Percentiles rank a stretch among this genome's conserved stretches.
These are phyloP conservation scores for Rhizophagus clarus DNA, from an alignment of 192 early-diverging fungal genomes.

Conservation along the genomic window DNA sequence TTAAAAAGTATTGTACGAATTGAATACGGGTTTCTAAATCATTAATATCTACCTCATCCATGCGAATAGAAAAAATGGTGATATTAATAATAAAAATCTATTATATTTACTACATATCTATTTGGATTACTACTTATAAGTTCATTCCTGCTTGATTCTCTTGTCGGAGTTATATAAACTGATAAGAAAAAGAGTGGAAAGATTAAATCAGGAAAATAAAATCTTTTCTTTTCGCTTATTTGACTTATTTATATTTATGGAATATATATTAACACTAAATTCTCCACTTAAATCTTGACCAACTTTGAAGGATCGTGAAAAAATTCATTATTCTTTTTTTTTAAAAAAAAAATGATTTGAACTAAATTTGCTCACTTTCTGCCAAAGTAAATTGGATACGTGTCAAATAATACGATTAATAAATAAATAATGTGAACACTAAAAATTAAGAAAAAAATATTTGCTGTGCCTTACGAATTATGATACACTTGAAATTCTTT, in stretches of 20 bases:
- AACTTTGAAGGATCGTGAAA: neutral
- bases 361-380: neutral
- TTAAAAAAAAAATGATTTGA: no score
- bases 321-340: neutral
- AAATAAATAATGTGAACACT: neutral
- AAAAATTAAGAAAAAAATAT: neutral
- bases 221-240: no score
- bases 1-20: neutral
- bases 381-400: neutral
- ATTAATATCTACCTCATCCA: neutral
- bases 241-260: slow-evolving; percentile 14
- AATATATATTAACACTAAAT: neutral
- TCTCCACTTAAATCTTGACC: neutral
- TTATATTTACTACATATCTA: neutral
- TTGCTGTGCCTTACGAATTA: neutral
- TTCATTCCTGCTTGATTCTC: neutral
- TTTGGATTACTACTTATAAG: neutral
- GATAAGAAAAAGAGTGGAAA: no score
- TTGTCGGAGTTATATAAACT: slow-evolving; percentile 7
- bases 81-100: neutral
- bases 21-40: neutral
- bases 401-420: neutral
- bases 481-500: no score
- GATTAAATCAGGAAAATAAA: no score
- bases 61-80: neutral